Conservation (phyloP, 257 asterid species). For the Solanum acaule region DNA sequence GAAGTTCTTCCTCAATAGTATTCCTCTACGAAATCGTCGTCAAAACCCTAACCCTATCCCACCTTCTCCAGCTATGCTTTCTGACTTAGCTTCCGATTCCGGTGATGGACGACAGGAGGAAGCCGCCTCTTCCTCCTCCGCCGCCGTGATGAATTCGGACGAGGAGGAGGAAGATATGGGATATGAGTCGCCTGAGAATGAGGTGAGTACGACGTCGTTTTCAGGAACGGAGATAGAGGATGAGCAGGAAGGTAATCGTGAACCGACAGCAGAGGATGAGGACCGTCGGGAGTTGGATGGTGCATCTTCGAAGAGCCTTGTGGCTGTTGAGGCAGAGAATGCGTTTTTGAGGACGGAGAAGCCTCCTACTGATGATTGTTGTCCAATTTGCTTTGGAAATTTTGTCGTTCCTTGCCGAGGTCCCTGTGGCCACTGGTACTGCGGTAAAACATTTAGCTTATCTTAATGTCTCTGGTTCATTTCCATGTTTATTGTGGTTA, state of each 20-base stretch:
- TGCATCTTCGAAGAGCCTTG: neutral
- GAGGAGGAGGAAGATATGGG: constrained; percentile 6
- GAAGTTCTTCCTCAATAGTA: constrained; percentile 3
- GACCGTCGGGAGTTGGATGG: neutral
- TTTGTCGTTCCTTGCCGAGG: constrained; percentile 58
- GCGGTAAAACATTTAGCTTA: constrained; percentile 27
- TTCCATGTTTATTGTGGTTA: neutral
- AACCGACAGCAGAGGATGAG: neutral
- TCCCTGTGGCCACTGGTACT: constrained; percentile 81
- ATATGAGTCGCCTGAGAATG: neutral
- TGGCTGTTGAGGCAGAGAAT: constrained; percentile 11
- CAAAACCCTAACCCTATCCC: neutral
- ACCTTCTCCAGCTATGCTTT: neutral
- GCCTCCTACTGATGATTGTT: constrained; percentile 69
- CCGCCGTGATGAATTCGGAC: neutral
- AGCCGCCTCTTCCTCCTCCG: neutral
- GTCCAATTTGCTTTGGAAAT: constrained; percentile 59
- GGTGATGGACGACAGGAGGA: neutral
- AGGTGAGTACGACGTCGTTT: neutral
- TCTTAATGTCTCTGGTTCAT: neutral
- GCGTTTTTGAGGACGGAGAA: constrained; percentile 13
- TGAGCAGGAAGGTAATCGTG: neutral
- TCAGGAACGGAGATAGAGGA: constrained; percentile 5
- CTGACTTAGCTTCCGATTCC: neutral
- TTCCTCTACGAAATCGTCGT: neutral